phyloP scores from a whole-genome alignment of 345 rosid genomes.

The Dimocarpus longan region DNA sequence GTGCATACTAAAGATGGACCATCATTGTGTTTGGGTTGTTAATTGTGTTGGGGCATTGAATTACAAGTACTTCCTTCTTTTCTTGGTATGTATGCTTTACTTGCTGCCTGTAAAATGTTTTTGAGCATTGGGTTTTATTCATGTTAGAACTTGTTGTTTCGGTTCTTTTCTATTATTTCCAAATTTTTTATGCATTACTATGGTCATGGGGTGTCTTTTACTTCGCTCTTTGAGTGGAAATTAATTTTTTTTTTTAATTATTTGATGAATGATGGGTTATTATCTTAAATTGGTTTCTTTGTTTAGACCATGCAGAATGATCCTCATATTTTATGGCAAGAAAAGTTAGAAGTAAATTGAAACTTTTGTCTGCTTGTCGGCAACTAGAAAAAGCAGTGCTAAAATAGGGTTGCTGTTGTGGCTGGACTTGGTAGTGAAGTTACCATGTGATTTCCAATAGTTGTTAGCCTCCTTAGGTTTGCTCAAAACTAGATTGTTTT shows the following conservation, averaged over 20 bases:
- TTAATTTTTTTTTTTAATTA: not conserved
- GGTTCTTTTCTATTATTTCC: not conserved
- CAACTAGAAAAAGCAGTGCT: not conserved
- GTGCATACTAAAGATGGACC: constrained; percentile 96
- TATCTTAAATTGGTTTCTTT: not conserved
- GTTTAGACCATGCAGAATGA: no score
- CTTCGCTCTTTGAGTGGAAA: not conserved
- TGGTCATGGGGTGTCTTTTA: not conserved
- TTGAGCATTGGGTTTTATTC: not conserved
- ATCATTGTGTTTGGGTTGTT: constrained; percentile 99
- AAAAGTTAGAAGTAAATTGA: not conserved
- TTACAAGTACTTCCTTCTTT: constrained; percentile 93
- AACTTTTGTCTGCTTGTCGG: not conserved
- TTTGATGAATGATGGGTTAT: not conserved
- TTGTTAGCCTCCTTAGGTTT: not conserved
- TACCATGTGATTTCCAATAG: not conserved
- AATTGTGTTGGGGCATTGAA: constrained; percentile 95
- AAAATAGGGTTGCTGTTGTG: not conserved
- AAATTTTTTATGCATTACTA: not conserved
- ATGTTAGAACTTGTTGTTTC: not conserved
- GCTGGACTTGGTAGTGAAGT: not conserved
- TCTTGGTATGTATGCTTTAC: constrained; percentile 65
- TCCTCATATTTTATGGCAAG: not conserved
- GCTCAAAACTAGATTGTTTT: not conserved
- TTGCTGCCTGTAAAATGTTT: not conserved